Evolutionary conservation across 345 rosid species (phyloP), one percentile per base, ranked within the genome.

Genomic region (Eutrema japonicum): DNA sequence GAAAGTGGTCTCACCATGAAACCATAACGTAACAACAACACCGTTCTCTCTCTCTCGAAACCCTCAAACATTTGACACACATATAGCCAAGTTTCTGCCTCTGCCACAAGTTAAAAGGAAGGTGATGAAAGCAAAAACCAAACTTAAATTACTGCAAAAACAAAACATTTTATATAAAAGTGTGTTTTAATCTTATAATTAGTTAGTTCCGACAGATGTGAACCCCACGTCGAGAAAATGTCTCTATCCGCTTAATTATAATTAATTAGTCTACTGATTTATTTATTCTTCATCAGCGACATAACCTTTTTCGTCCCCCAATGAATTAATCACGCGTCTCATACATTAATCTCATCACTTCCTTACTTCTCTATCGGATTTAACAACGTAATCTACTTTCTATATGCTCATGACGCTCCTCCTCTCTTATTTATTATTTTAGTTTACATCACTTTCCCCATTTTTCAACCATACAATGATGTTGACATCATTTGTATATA

Each of bases 391-490:
- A 68, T 62, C 79, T 27, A 75, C 70, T 68, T 75, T 68, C 26
- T 41, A 61, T 33, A 36, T 76, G 65, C 51, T 76, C 79, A 53
- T 47, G 70, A 76, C 74, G 79, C 79, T 76, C 79, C 79, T 54
- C 79, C 53, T 3, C 37, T 61, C 33, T 62, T 68, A 33, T 52
- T 41, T 38, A 69, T 53, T 60, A 27, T 61, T 68, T 52, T 38
- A 33, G 37, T 40, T 61, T 10, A 67, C 22, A 13, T 42, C 60
- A 66, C 73, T 68, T 68, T 75, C 3, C 70, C 35, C 32, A 59
- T 43, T 14, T 61, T 75, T 68, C 69, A 76, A 75, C 79, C 29
- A 52, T 68, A 51, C 26, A 36, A 12, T 36, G 57, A 68, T 68
- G 42, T 62, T 68, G 58, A 75, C 58, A 68, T 59, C 29, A 67